Base-by-base conservation (phyloP, 345 rosid species). In the Litchi chinensis region DNA sequence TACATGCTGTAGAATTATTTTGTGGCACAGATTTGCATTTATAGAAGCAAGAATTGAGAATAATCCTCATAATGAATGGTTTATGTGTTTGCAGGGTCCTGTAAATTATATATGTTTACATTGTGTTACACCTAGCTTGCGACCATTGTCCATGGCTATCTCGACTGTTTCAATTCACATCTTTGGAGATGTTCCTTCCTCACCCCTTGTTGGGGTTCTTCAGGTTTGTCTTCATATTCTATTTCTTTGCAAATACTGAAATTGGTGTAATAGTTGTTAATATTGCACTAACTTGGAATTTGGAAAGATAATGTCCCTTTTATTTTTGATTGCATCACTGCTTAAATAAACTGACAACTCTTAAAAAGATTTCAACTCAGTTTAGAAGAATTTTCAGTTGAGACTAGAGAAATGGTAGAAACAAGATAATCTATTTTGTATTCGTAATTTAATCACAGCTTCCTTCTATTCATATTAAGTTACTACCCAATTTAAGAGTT, bases 161-260 rank as follows among this genome's bases (percentile, higher is more conserved):
- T 87, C 93, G 8, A 88, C 91, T 13, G 91, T 88, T 69, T 73
- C 90, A 28, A 88, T 90, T 74, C 93, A 90, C 78, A 75, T 90
- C 41, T 88, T 90, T 50, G 91, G 91, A 28, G 93, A 90, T 66
- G 93, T 90, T 65, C 93, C 93, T 50, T 90, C 93, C 46, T 88
- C 93, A 0, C 93, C 93, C 41, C 89, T 90, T 43, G 91, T 88
- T 54, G 93, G 93, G 9, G 83, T 84, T 76, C 89, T 90, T 73
- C 83, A 90, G 91, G 93, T 88, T 82, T 76, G 86, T 24, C 10
- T 71, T 16, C 68, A 41, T 21, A 6, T 19, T 21, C 65, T 19
- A 28, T 6, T 5, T 40, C 39, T 76, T 6, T 26, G 13, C 8
- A 10, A 4, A 18, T 43, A 63, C 15, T 63, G 65, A 60, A 56